Conservation (phyloP, 495 filamentous ascomycete genomes). For the Penicillium flavigenum region DNA sequence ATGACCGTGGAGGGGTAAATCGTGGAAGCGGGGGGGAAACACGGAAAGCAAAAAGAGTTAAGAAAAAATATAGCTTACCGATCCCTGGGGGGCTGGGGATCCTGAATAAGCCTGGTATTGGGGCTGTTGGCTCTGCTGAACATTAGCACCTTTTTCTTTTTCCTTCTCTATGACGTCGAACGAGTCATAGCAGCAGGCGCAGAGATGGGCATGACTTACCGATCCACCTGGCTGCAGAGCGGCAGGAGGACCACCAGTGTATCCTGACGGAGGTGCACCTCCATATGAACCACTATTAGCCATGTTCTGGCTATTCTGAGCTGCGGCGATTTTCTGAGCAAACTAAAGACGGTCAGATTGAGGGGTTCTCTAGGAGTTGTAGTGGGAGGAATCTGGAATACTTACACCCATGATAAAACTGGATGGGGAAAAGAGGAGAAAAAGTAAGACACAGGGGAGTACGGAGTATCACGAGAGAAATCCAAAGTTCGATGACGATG, state of each 20-base stretch:
- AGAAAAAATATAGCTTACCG: constrained; percentile 39
- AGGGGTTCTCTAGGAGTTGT: background rate
- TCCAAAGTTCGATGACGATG: constrained; percentile 10
- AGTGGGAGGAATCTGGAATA: constrained; percentile 2
- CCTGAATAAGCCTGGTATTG: constrained; percentile 49
- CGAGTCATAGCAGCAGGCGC: constrained; percentile 10
- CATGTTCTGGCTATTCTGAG: constrained; percentile 32
- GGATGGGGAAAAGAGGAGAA: constrained; percentile 3
- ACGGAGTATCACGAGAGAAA: constrained; percentile 4
- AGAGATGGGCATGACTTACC: constrained; percentile 34
- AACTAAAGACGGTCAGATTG: constrained; percentile 33
- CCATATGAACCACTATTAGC: constrained; percentile 33
- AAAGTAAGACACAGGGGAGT: background rate
- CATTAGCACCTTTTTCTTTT: constrained; percentile 5
- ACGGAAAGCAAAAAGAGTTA: constrained; percentile 17
- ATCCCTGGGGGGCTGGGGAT: constrained; percentile 34
- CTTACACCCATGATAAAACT: constrained; percentile 38
- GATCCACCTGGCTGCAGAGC: constrained; percentile 41
- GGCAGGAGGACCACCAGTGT: constrained; percentile 45
- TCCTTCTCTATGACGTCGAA: constrained; percentile 26
- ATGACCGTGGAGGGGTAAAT: constrained; percentile 14
- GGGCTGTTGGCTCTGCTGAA: constrained; percentile 15
- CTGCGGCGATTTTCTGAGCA: constrained; percentile 46
- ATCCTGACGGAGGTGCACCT: constrained; percentile 43
- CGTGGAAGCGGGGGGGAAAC: constrained; percentile 15